Evolutionary conservation across 495 filamentous ascomycete species (phyloP).

Genomic region (Podospora fimiseda): DNA sequence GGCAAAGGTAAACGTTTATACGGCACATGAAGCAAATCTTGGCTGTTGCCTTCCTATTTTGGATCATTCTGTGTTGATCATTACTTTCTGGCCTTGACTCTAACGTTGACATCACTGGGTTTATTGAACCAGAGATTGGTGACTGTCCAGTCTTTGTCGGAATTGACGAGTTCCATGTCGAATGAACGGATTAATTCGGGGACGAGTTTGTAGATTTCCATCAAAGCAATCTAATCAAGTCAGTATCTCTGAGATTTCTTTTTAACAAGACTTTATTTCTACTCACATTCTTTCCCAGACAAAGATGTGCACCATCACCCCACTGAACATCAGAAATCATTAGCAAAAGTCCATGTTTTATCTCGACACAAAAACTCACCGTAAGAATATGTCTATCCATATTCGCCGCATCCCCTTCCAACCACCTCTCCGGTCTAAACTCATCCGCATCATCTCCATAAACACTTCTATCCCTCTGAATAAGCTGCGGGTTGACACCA

Average conservation of each 20-base stretch:
- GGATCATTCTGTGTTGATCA: no score
- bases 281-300: slow-evolving; percentile 9
- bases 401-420: slow-evolving; percentile 19
- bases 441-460: slow-evolving; percentile 49
- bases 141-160: not conserved
- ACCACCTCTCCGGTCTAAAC: slow-evolving; percentile 52
- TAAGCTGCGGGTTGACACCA: slow-evolving; percentile 49
- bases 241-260: not conserved
- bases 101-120: not conserved
- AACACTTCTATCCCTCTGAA: slow-evolving; percentile 47
- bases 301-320: not conserved
- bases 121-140: not conserved
- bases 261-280: not conserved
- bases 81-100: not conserved
- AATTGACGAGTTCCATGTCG: slow-evolving; percentile 5
- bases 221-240: not conserved
- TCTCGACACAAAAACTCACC: not conserved
- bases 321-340: not conserved
- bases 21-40: no score
- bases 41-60: no score
- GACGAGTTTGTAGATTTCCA: slow-evolving; percentile 4
- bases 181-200: slow-evolving; percentile 2
- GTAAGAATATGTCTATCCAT: slow-evolving; percentile 1
- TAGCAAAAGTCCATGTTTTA: not conserved
- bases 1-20: no score